Base-by-base conservation (phyloP, 495 filamentous ascomycete species). In the Lasiosphaeria miniovina region DNA sequence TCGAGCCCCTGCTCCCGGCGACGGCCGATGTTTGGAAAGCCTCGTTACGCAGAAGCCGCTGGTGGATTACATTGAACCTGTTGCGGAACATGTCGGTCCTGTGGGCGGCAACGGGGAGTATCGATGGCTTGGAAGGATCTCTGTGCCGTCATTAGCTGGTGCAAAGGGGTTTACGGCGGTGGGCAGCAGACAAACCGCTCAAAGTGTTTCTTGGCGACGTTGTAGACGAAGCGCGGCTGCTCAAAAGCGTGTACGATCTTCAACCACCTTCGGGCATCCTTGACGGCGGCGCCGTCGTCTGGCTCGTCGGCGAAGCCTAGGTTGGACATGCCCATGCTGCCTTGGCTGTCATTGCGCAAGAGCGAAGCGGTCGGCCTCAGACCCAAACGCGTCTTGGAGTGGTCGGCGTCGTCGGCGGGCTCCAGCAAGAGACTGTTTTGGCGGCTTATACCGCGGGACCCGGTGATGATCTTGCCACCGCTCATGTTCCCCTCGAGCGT, bases 31-130 rank as follows among this genome's bases (percentile, higher is more conserved):
- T 84, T 67, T 97, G 93, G 65, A 98, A 98, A 8, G 90, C 84
- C 68, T 97, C 93, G 68, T 96, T 96, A 36, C 94, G 86, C 11
- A 98, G 80, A 12, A 98, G 82, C 6, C 95, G 85, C 65, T 96
- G 92, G 68, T 97, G 89, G 35, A 98, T 84, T 41, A 97, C 77
- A 62, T 96, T 88, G 69, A 93, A 96, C 49, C 93, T 82, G 69
- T 96, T 90, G 50, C 92, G 84, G 74, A 97, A 96, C 49, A 96
- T 75, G 10, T 85, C 74, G 8, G 90, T 96, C 65, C 96, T 96
- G 64, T 90, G 87, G 4, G 88, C 84, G 24, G 91, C 86, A 1
- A 85, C 77, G 0, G 94, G 91, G 57, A 98, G 84, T 38, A 97
- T 72, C 0, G 89, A 87, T 14, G 91, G 87, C 59, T 86, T 88